Evolutionary conservation across 1,139 yeast genomes (phyloP), one percentile per base, ranked within the genome.

Genomic region (Hansenula sp.): DNA sequence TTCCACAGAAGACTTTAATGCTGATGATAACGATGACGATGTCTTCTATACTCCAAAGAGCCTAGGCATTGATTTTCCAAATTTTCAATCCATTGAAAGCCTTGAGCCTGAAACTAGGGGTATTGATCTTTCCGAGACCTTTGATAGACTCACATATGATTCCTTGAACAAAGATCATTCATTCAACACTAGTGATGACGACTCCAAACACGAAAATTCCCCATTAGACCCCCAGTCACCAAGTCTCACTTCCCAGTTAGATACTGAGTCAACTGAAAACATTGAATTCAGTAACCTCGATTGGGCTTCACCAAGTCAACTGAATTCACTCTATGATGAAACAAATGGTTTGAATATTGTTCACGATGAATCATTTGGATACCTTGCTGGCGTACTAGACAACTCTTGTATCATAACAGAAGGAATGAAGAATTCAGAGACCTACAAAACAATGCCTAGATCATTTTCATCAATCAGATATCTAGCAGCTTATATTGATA

Each of bases 301-400:
- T 15, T 36, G 38, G 38, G 21, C 21, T 15, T 28, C 38, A 15
- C 38, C 38, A 17, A 36, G 38, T 13, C 17, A 18, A 9, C 8
- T 36, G 7, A 36, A 36, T 15, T 30, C 34, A 16, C n/a, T 38
- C 5, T 21, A 18, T 21, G 40, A 38, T 3, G 25, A 17, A 4
- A 17, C 28, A n/a, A 19, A 24, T 13, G 36, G 36, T n/a, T 30
- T 30, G 4, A 30, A 32, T 33, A 33, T 52, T 13, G 41, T 38
- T 12, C 42, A 42, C 4, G 60, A 59, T 42, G 57, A 58, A 15
- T 61, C 65, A 0, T 61, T 55, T 43, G 49, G 50, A 13, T 61
- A 61, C 36, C 46, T 61, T 16, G 62, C 60, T 1, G 51, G 44
- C 9, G 24, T 59, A 9, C 44, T 61, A 16, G 51, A 49, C 30